Conservation (phyloP, 148 eudicot species). For the Rhododendron griersonianum region DNA sequence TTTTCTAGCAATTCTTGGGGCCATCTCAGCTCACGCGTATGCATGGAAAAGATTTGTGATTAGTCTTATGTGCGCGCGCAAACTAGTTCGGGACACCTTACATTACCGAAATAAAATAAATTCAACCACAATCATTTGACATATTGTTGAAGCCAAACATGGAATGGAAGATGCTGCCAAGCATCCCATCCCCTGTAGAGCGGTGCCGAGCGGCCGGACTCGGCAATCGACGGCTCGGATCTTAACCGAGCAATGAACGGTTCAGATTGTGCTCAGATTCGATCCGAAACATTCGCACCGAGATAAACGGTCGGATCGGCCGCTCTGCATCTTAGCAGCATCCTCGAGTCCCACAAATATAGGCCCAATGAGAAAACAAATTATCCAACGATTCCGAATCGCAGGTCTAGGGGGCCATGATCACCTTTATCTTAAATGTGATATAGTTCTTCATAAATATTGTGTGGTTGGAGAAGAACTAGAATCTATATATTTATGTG, state of each 20-base stretch:
- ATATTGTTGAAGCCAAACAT: background rate
- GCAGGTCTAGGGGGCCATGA: background rate
- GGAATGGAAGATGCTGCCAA: no score
- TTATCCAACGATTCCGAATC: background rate
- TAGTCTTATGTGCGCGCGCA: background rate
- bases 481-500: background rate
- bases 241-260: no score
- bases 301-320: no score
- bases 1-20: background rate
- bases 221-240: no score
- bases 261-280: no score
- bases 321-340: no score
- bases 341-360: background rate
- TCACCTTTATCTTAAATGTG: background rate
- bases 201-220: no score
- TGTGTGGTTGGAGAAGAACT: background rate
- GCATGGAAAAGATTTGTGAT: background rate
- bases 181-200: no score
- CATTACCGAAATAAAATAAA: background rate
- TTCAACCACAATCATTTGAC: background rate
- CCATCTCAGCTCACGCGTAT: background rate
- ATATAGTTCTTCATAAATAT: background rate
- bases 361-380: background rate
- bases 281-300: no score
- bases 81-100: background rate